phyloP scores from a whole-genome alignment of 106 monocot genomes.

The Chionographis japonica region DNA sequence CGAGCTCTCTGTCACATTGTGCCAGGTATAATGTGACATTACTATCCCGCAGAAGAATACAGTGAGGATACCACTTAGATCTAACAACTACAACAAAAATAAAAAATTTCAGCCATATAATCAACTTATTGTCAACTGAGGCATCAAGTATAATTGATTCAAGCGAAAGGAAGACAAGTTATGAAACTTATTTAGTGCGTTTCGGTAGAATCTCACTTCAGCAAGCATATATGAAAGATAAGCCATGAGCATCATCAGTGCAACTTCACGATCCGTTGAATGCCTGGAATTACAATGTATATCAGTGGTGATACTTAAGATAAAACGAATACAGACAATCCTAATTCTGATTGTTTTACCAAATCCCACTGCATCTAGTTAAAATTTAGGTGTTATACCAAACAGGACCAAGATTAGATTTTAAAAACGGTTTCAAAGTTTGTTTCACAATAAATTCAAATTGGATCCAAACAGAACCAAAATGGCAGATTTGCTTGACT shows the following conservation, averaged over 20 bases:
- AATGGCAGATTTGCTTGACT: too few species aligned
- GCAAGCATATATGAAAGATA: conserved; percentile 71
- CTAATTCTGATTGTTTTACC: too few species aligned
- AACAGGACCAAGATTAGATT: too few species aligned
- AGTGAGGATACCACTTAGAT: conserved; percentile 95
- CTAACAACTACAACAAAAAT: conserved; percentile 51
- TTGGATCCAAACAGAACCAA: too few species aligned
- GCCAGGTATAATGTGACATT: conserved; percentile 99
- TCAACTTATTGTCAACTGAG: not conserved
- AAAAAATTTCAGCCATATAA: not conserved
- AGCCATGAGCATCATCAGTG: conserved; percentile 67
- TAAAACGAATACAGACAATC: not conserved
- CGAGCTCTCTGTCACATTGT: conserved; percentile 98
- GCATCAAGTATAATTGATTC: not conserved
- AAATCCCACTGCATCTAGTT: too few species aligned
- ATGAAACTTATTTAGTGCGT: conserved; percentile 5
- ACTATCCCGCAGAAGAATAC: conserved; percentile 99
- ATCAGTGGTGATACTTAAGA: not conserved
- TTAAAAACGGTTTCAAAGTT: too few species aligned
- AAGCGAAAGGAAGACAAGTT: not conserved
- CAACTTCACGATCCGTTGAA: conserved; percentile 66
- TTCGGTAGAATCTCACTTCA: conserved; percentile 51
- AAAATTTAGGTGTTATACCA: too few species aligned
- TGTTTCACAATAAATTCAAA: too few species aligned
- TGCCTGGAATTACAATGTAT: conserved; percentile 25